phyloP scores from a whole-genome alignment of 2,329 filamentous ascomycete genomes.

The Sporothrix schenckii region DNA sequence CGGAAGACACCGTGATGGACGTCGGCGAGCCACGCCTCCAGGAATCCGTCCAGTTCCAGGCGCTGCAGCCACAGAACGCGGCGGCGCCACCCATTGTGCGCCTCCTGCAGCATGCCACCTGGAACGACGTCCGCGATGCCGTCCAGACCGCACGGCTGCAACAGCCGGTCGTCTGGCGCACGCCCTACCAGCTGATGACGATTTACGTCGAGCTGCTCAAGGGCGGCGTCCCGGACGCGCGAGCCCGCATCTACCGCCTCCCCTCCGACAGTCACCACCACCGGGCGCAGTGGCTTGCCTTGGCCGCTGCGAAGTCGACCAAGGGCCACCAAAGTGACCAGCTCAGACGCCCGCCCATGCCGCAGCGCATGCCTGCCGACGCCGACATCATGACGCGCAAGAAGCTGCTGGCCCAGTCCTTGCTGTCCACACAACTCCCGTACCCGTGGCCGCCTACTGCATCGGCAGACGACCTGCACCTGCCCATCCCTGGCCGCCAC shows the following conservation, averaged over 20 bases:
- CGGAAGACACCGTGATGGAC: conserved; percentile 19
- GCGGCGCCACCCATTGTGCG: conserved; percentile 30
- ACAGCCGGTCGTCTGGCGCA: conserved; percentile 33
- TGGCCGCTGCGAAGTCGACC: conserved; percentile 38
- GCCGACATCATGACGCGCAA: conserved; percentile 47
- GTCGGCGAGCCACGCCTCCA: conserved; percentile 12
- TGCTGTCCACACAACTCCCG: conserved; percentile 48
- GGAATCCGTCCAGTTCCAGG: conserved; percentile 32
- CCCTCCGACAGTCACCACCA: conserved; percentile 48
- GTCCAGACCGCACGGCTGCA: conserved; percentile 43
- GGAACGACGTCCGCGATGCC: conserved; percentile 35
- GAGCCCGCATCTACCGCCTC: conserved; percentile 84
- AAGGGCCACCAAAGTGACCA: not conserved
- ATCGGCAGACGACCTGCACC: conserved; percentile 51
- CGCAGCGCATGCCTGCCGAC: conserved; percentile 36
- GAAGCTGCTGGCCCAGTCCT: conserved; percentile 52
- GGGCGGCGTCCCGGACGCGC: conserved; percentile 70
- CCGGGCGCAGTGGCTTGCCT: conserved; percentile 71
- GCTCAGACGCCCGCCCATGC: conserved; percentile 21
- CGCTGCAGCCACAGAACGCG: conserved; percentile 15
- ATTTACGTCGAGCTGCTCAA: conserved; percentile 68
- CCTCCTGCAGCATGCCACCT: conserved; percentile 33
- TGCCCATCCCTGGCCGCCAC: conserved; percentile 68
- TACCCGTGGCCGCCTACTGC: conserved; percentile 46
- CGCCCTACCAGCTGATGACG: conserved; percentile 51